Evolutionary conservation across 352 stramenopile species (phyloP), one percentile per base, ranked within the genome.

Genomic region (Thraustochytrium aureum): DNA sequence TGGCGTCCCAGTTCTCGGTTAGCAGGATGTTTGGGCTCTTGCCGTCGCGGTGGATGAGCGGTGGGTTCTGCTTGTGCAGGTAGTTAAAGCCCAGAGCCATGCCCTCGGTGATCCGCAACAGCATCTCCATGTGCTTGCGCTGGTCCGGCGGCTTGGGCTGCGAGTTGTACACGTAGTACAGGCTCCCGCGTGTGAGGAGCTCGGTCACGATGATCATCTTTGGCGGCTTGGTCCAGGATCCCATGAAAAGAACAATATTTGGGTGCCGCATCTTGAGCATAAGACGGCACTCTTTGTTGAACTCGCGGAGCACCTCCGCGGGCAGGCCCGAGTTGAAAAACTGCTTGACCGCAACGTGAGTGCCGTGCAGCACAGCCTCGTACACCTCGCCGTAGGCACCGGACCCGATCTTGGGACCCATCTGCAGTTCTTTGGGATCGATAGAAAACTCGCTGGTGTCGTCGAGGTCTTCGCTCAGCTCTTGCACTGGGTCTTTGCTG

Each of bases 231-330:
- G 98, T 87, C 86, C 94, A 98, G 43, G 95, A 94, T 45, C 95
- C 95, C 92, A 99, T 98, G 85, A 99, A 99, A 33, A 99, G 88
- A 81, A 98, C 96, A 35, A 98, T 97, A 86, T 99, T 99, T 4
- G 96, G 96, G 87, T 99, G 96, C n/a, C 95, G 87, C 82, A 99
- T 88, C 26, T 87, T 65, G 30, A 74, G 69, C 69, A 79, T 79
- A 7, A 79, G 54, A 10, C 54, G 10, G 35, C 69, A 79, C 38
- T 79, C 69, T 52, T 79, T 79, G 2, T 79, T 12, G 32, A 82
- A 79, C 35, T 79, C 69, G 14, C 41, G n/a, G 1, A 79, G 33
- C n/a, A 50, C 69, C 2, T 6, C 30, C 20, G 10, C 50, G 2
- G 69, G 30, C 6, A 79, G 12, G 56, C 37, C 47, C 30, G 69